Base-by-base conservation (phyloP, 805 yeast genomes). In the Wickerhamomyces canadensis region DNA sequence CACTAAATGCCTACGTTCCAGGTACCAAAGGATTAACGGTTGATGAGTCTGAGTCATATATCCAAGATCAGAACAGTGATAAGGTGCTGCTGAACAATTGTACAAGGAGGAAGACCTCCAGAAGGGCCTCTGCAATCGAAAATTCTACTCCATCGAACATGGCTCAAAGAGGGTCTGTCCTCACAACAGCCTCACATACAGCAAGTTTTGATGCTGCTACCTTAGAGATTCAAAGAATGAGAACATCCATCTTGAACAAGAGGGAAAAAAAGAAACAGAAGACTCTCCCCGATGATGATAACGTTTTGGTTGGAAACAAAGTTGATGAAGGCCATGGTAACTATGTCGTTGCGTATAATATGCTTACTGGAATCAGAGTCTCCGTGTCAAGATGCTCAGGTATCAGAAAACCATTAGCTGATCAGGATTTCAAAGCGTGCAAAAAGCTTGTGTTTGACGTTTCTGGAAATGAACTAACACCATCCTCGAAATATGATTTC, bases 361-460 rank as follows among this genome's bases (percentile, higher is more conserved):
- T 93, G 97, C 72, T 94, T 40, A 89, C 98, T 0, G 98, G 99
- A 3, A 93, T 93, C 33, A 72, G 98, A 40, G 95, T 88, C 8
- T 89, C 97, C 0, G 98, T 93, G 0, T 86, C 96, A 4, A 68
- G 96, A 40, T 83, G 95, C 51, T 85, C 96, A 0, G 94, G 95
- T 26, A 70, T 82, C 10, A 84, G 86, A 74, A 75, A 82, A 37
- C 80, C 82, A 15, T 63, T 93, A 29, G 72, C 70, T 2, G 81
- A 78, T 34, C 70, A 65, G 13, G 96, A 91, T 57, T 93, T 89
- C 57, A 65, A 62, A 24, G 64, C 75, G 10, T 77, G 78, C 18
- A 83, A 86, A 48, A 91, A 93, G 58, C 67, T 91, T 38, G 83
- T 93, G 14, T 94, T 93, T 60, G 94, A 85, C 53, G 72, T 81